Base-by-base conservation (phyloP, 1,284 basidiomycete genomes). In the Papiliotrema flavescens region DNA sequence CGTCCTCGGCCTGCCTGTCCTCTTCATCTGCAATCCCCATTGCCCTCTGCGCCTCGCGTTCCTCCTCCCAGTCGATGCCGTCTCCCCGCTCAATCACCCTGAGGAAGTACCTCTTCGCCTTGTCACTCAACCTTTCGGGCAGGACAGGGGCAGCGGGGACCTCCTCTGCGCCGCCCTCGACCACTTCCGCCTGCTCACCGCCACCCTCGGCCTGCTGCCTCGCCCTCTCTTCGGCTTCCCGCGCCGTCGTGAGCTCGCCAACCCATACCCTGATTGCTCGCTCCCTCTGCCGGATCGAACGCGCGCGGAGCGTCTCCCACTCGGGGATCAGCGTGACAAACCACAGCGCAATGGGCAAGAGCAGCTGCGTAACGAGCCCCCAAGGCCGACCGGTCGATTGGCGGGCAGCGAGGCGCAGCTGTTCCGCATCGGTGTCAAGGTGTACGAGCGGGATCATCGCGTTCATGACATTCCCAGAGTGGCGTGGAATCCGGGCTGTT, bases 11-110 rank as follows among this genome's bases (percentile, higher is more conserved):
- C 32, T 28, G 13, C 47, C 36, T 48, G 6, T 17, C 36, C 20
- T 53, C 44, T 3, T 48, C 46, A 13, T 53, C 46, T 3, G 17
- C 46, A 9, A 53, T 36, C 2, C 52, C 52, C 52, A 53, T 47
- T 8, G 52, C 52, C 32, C 52, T 20, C 32, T 53, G 52, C 13
- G 52, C 52, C 34, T 69, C 73, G 26, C 73, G 51, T 62, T 74
- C 74, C 55, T 74, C 74, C 37, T 75, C 73, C 73, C 73, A 75
- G 59, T 75, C 73, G 26, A 75, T 73, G 26, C 66, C 63, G 53
- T 74, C 71, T 1, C 66, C 61, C 3, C 64, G 49, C 8, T 49
- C 55, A 26, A 67, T 54, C 3, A 73, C 68, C 15, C 71, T 50
- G 3, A 55, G 46, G 48, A 71, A 75, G 51, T 75, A 75, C 37